Evolutionary conservation across 768 basidiomycete species (phyloP), one percentile per base, ranked within the genome.

Genomic region (Leucocoprinus sp.): DNA sequence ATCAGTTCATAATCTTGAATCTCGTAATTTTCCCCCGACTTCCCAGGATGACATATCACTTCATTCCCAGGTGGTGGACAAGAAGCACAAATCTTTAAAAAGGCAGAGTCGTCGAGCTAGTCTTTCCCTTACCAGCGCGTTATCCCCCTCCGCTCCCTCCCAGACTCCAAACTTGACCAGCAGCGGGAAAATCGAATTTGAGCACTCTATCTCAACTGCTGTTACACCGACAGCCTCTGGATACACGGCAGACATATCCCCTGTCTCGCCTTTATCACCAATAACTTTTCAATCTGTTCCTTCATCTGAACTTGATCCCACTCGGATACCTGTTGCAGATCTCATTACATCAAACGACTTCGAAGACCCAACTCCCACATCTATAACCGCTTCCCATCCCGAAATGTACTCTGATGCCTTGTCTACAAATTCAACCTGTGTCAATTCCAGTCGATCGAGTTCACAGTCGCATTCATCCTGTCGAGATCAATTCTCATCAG

Each of bases 231-330:
- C 26, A 5, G 19, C 33, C 29, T 24, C 27, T 11, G 38, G 43
- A 37, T 45, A 26, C 34, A 31, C 48, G 47, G 48, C 42, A 47
- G 31, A 37, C 51, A 50, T 55, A 42, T 27, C 44, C 31, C 21
- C 37, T 42, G 50, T 17, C 15, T 14, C 29, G 7, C 33, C 26
- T 11, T 19, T 41, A 17, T 41, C 45, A 2, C 45, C 45, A 12
- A 35, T 47, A 27, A 41, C 33, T 4, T 40, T 47, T 41, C 31
- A 47, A 21, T 2, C 46, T 37, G 26, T 49, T 29, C 37, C 54
- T 43, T 51, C 55, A 48, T 60, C 53, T 54, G 57, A 49, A 45
- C 52, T 35, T 54, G 55, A 24, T 56, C 59, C 21, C 45, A 52
- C 38, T 49, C 51, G 2, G 50, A 54, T 31, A 41, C 43, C 29